Percentiles rank a stretch among this genome's conserved stretches.
Evolutionary conservation across 345 rosid species (phyloP).

Genomic region (Camelina laxa): DNA sequence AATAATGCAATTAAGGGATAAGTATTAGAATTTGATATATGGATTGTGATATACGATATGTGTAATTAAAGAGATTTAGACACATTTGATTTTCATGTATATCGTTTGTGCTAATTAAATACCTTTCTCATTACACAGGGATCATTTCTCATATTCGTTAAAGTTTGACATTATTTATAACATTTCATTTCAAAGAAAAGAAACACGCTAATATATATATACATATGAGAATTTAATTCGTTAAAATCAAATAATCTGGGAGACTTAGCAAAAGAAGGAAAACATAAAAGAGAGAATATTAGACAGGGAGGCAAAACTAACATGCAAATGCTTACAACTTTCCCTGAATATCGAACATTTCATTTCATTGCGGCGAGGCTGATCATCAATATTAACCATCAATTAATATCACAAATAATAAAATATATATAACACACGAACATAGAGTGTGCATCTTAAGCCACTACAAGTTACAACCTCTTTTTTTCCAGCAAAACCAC

Average conservation of each 20-base stretch:
- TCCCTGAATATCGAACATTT: conserved; percentile 28
- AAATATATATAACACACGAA: background rate
- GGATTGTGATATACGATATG: too few species aligned
- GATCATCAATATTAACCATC: conserved; percentile 35
- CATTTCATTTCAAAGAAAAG: background rate
- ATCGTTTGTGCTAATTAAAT: too few species aligned
- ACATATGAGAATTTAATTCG: background rate
- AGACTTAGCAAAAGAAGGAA: background rate
- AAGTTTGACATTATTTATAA: background rate
- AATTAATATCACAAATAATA: conserved; percentile 19
- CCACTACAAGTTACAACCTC: background rate
- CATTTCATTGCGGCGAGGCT: conserved; percentile 21
- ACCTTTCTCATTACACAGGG: too few species aligned
- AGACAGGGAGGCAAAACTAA: conserved; percentile 34
- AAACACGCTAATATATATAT: too few species aligned
- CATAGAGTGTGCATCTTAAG: conserved; percentile 28
- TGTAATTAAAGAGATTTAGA: too few species aligned
- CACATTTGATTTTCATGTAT: too few species aligned
- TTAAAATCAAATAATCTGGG: too few species aligned
- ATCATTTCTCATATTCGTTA: too few species aligned
- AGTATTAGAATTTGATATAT: too few species aligned
- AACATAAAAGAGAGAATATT: background rate
- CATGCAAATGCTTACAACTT: conserved; percentile 38
- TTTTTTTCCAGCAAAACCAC: conserved; percentile 24
- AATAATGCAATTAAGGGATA: too few species aligned